phyloP scores from a whole-genome alignment of 768 basidiomycete genomes.

The Mycena haematopus region DNA sequence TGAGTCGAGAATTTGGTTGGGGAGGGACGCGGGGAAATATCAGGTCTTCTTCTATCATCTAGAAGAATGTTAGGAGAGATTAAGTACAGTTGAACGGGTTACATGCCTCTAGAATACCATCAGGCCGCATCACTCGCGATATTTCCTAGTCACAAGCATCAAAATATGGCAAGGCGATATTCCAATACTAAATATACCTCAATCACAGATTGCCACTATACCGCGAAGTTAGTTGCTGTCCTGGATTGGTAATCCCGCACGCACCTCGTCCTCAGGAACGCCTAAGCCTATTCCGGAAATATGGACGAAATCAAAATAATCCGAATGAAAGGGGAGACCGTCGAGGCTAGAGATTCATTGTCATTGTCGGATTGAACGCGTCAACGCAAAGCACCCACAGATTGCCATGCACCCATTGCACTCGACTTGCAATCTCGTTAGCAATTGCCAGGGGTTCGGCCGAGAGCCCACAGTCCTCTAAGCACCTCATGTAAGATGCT shows the following conservation, averaged over 20 bases:
- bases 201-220: constrained; percentile 68
- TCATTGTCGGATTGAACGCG: constrained; percentile 3
- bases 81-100: neutral
- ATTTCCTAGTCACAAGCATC: constrained; percentile 57
- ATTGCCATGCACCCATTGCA: constrained; percentile 74
- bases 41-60: constrained; percentile 79
- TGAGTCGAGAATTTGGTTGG: constrained; percentile 27
- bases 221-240: constrained; percentile 25
- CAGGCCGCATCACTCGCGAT: constrained; percentile 66
- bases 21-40: constrained; percentile 61
- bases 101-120: constrained; percentile 68
- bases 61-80: constrained; percentile 15
- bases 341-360: constrained; percentile 55
- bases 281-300: constrained; percentile 69
- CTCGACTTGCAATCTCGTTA: constrained; percentile 50
- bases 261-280: constrained; percentile 74
- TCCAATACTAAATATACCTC: constrained; percentile 50
- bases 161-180: constrained; percentile 7
- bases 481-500: constrained; percentile 25
- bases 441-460: constrained; percentile 20
- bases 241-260: constrained; percentile 29
- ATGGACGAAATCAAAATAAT: constrained; percentile 70
- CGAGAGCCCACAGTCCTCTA: constrained; percentile 23
- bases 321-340: constrained; percentile 61
- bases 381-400: constrained; percentile 50